These are phyloP conservation scores for Elsinoe fawcettii DNA, from an alignment of 2,329 filamentous ascomycete species.

Conservation along the genomic window DNA sequence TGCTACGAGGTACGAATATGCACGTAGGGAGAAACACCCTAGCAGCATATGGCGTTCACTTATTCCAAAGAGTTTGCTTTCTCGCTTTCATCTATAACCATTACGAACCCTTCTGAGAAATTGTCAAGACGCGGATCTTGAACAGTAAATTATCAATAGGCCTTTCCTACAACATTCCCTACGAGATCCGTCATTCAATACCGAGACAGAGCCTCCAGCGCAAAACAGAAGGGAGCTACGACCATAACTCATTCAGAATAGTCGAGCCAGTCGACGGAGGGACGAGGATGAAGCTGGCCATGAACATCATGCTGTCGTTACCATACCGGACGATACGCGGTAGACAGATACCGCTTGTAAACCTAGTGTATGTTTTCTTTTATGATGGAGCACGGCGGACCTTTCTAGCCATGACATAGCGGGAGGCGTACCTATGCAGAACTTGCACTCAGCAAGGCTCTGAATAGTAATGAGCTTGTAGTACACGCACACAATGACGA, in stretches of 20 bases:
- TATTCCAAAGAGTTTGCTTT: neutral
- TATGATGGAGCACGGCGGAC: neutral
- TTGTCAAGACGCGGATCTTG: neutral
- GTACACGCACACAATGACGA: neutral
- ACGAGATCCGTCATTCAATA: neutral
- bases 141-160: neutral
- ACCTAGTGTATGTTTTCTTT: constrained; percentile 10
- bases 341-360: constrained; percentile 4
- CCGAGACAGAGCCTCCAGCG: constrained; percentile 10
- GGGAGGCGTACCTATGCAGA: neutral
- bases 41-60: neutral
- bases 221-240: constrained; percentile 11
- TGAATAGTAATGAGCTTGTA: neutral
- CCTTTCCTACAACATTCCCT: neutral
- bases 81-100: neutral
- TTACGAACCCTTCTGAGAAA: neutral
- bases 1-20: constrained; percentile 3
- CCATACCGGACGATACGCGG: neutral
- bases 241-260: neutral
- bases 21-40: neutral
- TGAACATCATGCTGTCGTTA: neutral
- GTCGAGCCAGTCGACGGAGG: constrained; percentile 9
- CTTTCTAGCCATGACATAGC: neutral
- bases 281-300: neutral
- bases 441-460: neutral